phyloP scores from a whole-genome alignment of 2,329 filamentous ascomycete species.

The Trichoderma polysporum region DNA sequence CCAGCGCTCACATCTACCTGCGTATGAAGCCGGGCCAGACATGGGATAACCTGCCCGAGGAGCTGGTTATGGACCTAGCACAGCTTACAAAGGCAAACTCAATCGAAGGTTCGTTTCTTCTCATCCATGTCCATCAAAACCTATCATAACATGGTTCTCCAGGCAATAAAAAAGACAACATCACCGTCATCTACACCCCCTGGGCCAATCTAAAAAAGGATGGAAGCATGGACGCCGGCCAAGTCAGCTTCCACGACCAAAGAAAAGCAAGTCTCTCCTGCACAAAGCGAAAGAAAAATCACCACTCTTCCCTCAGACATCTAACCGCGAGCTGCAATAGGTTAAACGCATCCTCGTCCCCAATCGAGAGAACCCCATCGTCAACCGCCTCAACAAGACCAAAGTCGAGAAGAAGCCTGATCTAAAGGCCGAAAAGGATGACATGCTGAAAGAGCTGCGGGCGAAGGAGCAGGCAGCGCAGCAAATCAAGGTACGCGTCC shows the following conservation, averaged over 20 bases:
- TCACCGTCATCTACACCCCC: conserved; percentile 95
- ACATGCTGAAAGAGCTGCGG: conserved; percentile 68
- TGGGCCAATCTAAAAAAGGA: conserved; percentile 97
- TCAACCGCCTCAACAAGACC: conserved; percentile 99
- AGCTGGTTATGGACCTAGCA: conserved; percentile 82
- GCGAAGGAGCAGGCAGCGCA: conserved; percentile 65
- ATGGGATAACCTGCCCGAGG: conserved; percentile 79
- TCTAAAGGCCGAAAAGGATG: conserved; percentile 77
- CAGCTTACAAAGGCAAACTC: conserved; percentile 98
- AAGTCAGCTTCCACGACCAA: conserved; percentile 90
- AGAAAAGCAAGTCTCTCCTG: conserved; percentile 54
- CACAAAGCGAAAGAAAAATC: not conserved
- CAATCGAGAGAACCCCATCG: conserved; percentile 80
- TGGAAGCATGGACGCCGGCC: conserved; percentile 90
- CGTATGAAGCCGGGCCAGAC: conserved; percentile 73
- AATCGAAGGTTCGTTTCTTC: conserved; percentile 67
- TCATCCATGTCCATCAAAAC: not conserved
- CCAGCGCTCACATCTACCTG: conserved; percentile 93
- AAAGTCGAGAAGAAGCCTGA: conserved; percentile 86
- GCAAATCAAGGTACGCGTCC: conserved; percentile 57
- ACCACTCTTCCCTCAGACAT: not conserved
- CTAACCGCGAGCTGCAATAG: conserved; percentile 33
- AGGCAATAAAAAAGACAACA: conserved; percentile 98
- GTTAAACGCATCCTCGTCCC: conserved; percentile 81
- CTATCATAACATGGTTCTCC: too few relatives aligned